Evolutionary conservation across 1,139 yeast genomes (phyloP).

Genomic region (Geotrichum fermentans): DNA sequence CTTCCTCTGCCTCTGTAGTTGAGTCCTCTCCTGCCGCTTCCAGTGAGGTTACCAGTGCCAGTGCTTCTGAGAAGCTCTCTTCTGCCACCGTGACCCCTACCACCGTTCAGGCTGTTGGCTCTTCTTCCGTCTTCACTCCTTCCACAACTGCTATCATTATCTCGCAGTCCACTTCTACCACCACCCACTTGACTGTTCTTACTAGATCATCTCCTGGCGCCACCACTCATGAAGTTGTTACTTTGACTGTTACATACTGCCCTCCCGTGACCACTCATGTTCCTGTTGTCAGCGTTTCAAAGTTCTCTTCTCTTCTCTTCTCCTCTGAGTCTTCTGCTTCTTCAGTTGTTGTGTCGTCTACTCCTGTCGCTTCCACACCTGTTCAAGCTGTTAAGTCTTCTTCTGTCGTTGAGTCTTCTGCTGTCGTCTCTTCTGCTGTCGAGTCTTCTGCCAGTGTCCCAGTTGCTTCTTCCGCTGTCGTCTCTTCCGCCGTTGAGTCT

Average conservation of each 20-base stretch:
- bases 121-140: neutral
- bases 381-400: neutral
- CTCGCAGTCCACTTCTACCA: constrained; percentile 10
- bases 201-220: constrained; percentile 8
- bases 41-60: neutral
- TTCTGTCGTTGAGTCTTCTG: too few species aligned
- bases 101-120: too few species aligned
- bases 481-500: neutral
- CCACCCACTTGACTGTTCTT: constrained; percentile 1
- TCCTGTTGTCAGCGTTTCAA: neutral
- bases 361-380: neutral
- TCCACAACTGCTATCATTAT: neutral
- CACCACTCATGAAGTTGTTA: constrained; percentile 7
- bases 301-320: neutral
- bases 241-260: constrained; percentile 7
- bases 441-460: neutral
- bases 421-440: neutral
- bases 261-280: constrained; percentile 7
- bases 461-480: too few species aligned
- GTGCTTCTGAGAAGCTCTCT: neutral
- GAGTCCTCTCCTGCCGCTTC: neutral
- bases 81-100: too few species aligned
- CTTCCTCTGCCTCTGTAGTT: neutral
- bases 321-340: neutral
- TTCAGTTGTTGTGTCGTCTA: neutral